Percentiles rank a stretch among this genome's conserved stretches.
phyloP scores from a whole-genome alignment of 176 grass and related monocot species.

The Juncus inflexus region DNA sequence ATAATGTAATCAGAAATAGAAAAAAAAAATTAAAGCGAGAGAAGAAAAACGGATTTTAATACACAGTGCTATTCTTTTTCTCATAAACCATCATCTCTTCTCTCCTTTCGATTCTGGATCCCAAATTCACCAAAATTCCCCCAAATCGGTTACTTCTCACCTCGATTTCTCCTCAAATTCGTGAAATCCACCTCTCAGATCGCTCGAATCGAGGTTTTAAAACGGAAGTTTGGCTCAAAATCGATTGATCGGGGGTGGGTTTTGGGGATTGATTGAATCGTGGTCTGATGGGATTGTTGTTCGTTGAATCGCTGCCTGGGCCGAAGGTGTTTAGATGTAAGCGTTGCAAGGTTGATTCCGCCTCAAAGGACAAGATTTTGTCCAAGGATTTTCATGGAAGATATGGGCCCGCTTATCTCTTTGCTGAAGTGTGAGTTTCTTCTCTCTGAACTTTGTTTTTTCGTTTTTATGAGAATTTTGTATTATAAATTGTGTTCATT shows the following conservation, averaged over 20 bases:
- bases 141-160: background rate
- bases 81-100: no score
- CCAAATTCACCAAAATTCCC: background rate
- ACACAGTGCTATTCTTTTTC: no score
- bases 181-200: background rate
- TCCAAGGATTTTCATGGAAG: slow-evolving; percentile 82
- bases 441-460: background rate
- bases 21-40: no score
- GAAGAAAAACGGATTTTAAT: no score
- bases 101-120: no score
- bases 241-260: background rate
- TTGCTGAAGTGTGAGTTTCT: slow-evolving; percentile 64
- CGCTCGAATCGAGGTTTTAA: background rate
- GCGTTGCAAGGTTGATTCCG: slow-evolving; percentile 75
- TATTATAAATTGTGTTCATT: no score
- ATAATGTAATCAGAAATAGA: no score
- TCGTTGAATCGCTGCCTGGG: slow-evolving; percentile 63
- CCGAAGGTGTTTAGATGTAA: slow-evolving; percentile 78
- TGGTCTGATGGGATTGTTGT: slow-evolving; percentile 63
- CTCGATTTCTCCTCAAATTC: background rate
- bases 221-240: background rate
- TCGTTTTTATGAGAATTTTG: no score
- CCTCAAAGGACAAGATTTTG: slow-evolving; percentile 61
- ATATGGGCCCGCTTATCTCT: slow-evolving; percentile 73
- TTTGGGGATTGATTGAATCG: slow-evolving; percentile 11